Evolutionary conservation across 371 early-diverging fungal genomes (phyloP), one percentile per base, ranked within the genome.

Genomic region (Mucor lusitanicus): DNA sequence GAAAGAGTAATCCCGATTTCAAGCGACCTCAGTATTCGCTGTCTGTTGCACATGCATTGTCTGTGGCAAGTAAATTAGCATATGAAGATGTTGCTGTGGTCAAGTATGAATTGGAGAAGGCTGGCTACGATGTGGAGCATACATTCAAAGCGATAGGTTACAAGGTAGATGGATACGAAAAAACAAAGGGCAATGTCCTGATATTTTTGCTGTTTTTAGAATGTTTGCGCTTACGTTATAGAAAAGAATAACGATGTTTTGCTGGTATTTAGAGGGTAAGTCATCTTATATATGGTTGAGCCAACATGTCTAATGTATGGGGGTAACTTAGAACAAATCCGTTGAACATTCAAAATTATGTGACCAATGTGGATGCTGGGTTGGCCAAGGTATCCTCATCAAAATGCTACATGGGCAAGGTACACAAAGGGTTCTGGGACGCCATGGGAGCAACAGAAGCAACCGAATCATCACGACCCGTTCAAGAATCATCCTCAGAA

Each of bases 71-170:
- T 42, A 87, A 87, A 60, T 64, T 87, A 4, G 85, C 80, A 0
- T 87, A 87, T 65, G 87, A 87, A 59, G 83, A 85, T 67, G 77
- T 87, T 12, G 78, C 76, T 11, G 74, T 87, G 6, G 83, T 87
- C 17, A 67, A 75, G n/a, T 81, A 85, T 65, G 87, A 87, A 40
- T 72, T 87, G 23, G 75, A 78, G 44, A 69, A 68, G 13, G 82
- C 83, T 27, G 87, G 87, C 19, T 87, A 81, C 65, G 85, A 85
- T 58, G 61, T 83, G 12, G 68, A 78, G 6, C 59, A 67, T 3
- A 80, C 87, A 3, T 87, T 87, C 46, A 74, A 72, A 50, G 79
- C 87, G 0, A 78, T 87, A 33, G 87, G 82, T 12, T 87, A 85
- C 70, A 82, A 72, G 79, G 86, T 84, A 1, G 39, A 25, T 3